Evolutionary conservation across 352 stramenopile species (phyloP).

Genomic region (Phytopythium mirpurense): DNA sequence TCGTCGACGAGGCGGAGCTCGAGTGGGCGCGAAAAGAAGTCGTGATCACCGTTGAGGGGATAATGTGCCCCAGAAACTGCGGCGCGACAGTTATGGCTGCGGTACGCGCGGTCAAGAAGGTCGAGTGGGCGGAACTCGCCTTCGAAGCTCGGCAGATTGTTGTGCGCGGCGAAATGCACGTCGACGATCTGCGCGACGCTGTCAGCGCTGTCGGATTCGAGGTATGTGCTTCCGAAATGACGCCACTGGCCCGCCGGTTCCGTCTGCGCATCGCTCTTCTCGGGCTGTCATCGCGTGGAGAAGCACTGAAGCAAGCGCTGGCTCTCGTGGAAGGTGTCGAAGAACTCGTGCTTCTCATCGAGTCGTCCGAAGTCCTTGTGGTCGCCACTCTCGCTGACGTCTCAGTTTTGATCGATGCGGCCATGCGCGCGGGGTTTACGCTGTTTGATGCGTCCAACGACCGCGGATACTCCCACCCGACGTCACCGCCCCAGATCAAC

Average conservation of each 20-base stretch:
- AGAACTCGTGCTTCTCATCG: slow-evolving; percentile 43
- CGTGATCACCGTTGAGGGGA: slow-evolving; percentile 57
- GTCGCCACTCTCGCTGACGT: slow-evolving; percentile 44
- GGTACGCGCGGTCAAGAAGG: slow-evolving; percentile 29
- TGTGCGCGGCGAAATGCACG: slow-evolving; percentile 43
- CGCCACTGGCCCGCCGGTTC: slow-evolving; percentile 41
- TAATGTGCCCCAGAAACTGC: slow-evolving; percentile 82
- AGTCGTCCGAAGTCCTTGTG: slow-evolving; percentile 56
- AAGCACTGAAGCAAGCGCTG: slow-evolving; percentile 21
- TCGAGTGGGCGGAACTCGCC: slow-evolving; percentile 43
- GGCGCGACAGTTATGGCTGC: slow-evolving; percentile 67
- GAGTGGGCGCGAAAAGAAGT: slow-evolving; percentile 58
- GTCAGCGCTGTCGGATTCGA: slow-evolving; percentile 64
- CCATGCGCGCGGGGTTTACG: slow-evolving; percentile 28
- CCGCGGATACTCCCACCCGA: background rate
- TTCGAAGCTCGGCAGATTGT: slow-evolving; percentile 62
- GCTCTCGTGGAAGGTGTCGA: slow-evolving; percentile 59
- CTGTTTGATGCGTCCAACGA: slow-evolving; percentile 53
- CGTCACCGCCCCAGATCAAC: background rate
- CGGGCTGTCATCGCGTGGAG: slow-evolving; percentile 16
- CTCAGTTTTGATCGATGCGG: slow-evolving; percentile 30
- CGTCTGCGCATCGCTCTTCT: slow-evolving; percentile 45
- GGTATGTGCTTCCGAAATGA: slow-evolving; percentile 28
- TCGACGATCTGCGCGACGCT: slow-evolving; percentile 26
- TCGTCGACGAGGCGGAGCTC: slow-evolving; percentile 33